Percentiles rank a stretch among this genome's conserved stretches.
Conservation (phyloP, 2,329 filamentous ascomycete genomes). For the Botrytis porri region DNA sequence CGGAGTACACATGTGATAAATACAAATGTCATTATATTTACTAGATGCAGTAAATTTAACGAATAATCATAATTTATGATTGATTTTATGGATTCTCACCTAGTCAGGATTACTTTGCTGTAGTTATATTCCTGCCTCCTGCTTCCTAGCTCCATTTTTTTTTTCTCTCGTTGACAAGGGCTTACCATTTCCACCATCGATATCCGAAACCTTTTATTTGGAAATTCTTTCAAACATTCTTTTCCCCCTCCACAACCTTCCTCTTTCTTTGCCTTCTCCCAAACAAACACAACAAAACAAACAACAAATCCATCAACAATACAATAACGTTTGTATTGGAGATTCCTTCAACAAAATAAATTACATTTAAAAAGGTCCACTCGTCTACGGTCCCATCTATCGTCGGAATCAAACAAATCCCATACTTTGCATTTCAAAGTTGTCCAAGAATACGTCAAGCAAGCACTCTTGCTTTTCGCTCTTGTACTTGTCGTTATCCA, state of each 20-base stretch:
- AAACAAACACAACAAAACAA: background rate
- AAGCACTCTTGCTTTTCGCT: conserved; percentile 6
- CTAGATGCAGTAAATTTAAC: background rate
- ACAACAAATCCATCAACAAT: conserved; percentile 4
- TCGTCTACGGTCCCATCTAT: background rate
- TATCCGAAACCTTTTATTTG: conserved; percentile 14
- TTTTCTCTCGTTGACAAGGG: background rate
- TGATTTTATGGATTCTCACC: background rate
- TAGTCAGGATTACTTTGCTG: background rate
- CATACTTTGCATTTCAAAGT: background rate
- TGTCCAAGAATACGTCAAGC: background rate
- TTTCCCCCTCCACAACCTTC: background rate
- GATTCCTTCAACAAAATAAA: background rate
- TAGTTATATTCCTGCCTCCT: background rate
- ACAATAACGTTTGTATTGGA: background rate
- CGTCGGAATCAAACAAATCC: background rate
- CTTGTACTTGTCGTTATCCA: background rate
- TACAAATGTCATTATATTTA: background rate
- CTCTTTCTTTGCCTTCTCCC: conserved; percentile 13
- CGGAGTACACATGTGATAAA: background rate
- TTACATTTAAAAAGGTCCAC: background rate
- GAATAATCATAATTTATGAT: background rate
- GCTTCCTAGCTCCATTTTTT: background rate
- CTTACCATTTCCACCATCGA: background rate
- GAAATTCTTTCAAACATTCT: conserved; percentile 14